These are phyloP conservation scores for Aspergillus homomorphus DNA, from an alignment of 495 filamentous ascomycete genomes.

Conservation along the genomic window DNA sequence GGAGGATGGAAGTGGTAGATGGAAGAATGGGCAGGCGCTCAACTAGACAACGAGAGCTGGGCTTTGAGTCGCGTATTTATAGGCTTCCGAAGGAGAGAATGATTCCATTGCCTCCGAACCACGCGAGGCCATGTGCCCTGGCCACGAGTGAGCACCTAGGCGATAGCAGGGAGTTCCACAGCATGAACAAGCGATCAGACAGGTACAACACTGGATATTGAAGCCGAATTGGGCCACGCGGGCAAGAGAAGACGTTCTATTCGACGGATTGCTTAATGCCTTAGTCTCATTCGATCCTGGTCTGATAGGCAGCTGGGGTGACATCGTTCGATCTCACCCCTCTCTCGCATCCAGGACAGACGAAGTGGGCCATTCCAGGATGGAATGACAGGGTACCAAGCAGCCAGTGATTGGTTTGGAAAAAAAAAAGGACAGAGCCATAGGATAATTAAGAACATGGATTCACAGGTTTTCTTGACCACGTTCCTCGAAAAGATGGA, in stretches of 20 bases:
- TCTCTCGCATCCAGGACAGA: neutral
- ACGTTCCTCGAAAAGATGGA: neutral
- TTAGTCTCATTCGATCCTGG: neutral
- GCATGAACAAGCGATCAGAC: constrained; percentile 4
- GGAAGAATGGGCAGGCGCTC: neutral
- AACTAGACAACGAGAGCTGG: constrained; percentile 2
- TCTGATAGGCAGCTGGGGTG: neutral
- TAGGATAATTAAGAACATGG: too few relatives aligned
- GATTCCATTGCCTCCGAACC: neutral
- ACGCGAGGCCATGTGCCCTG: constrained; percentile 8
- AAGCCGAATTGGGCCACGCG: neutral
- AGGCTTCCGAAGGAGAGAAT: constrained; percentile 1
- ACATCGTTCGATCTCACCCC: neutral
- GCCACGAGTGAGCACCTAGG: neutral
- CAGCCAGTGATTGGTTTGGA: too few relatives aligned
- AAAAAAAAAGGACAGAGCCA: too few relatives aligned
- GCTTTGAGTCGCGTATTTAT: constrained; percentile 9
- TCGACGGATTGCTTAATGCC: neutral
- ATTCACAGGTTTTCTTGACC: neutral
- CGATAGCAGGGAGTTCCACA: neutral
- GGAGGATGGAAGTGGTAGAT: neutral
- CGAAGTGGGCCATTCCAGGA: neutral
- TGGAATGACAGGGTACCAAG: neutral
- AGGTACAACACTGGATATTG: neutral
- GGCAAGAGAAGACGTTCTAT: neutral